Conservation (phyloP, 139 green algal species). For the Nannochloris sp. region DNA sequence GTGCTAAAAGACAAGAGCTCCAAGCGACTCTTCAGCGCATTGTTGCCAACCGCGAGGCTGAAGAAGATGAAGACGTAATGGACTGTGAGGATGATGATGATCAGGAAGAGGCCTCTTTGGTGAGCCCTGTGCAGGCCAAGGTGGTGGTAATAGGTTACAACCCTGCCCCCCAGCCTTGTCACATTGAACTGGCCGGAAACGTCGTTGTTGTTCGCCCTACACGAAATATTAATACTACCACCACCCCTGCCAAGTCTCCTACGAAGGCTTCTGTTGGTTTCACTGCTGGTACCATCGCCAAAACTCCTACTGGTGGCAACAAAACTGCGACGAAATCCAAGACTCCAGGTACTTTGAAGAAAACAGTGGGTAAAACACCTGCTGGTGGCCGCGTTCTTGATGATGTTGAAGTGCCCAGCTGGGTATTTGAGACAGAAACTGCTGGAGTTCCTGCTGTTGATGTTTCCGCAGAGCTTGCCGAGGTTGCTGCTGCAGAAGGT, state of each 20-base stretch:
- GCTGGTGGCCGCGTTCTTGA: slow-evolving; percentile 10
- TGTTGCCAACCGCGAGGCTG: slow-evolving; percentile 15
- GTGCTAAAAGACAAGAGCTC: slow-evolving; percentile 17
- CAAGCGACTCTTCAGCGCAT: slow-evolving; percentile 26
- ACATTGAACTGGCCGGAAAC: slow-evolving; percentile 13
- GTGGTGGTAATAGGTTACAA: slow-evolving; percentile 21
- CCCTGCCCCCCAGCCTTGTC: background rate
- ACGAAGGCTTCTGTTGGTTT: no score
- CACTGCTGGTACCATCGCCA: background rate
- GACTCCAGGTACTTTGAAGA: no score
- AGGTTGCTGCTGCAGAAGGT: background rate
- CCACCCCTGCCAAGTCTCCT: background rate
- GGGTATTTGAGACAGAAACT: slow-evolving; percentile 17
- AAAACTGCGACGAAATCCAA: background rate
- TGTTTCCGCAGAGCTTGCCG: background rate
- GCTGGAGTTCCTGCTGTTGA: background rate
- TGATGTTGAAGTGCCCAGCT: slow-evolving; percentile 22
- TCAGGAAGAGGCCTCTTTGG: background rate
- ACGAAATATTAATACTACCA: background rate
- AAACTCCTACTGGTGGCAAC: background rate
- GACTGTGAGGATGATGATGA: slow-evolving; percentile 9
- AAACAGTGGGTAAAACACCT: background rate
- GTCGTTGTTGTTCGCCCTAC: slow-evolving; percentile 28
- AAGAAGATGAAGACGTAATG: slow-evolving; percentile 3
- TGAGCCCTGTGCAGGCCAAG: background rate